Evolutionary conservation across 2,329 filamentous ascomycete genomes (phyloP).

Genomic region (Fusarium dimerum): DNA sequence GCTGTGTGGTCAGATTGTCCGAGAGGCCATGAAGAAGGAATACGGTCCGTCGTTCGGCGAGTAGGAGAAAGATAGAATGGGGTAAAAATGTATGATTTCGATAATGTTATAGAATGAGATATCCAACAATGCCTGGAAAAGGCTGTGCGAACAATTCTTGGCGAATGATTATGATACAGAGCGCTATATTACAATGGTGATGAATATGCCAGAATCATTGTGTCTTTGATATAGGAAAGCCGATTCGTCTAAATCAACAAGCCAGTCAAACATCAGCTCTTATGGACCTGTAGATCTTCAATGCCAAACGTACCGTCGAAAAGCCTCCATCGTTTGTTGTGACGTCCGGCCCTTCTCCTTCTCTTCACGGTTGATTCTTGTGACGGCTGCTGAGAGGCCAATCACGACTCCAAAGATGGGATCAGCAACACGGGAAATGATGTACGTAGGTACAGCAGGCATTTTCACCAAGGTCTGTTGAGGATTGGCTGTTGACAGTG

Average conservation of each 20-base stretch:
- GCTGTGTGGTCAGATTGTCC: slow-evolving; percentile 68
- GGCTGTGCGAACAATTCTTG: not conserved
- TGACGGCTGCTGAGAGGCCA: slow-evolving; percentile 55
- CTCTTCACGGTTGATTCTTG: slow-evolving; percentile 61
- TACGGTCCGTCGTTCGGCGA: slow-evolving; percentile 54
- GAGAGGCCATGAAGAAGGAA: slow-evolving; percentile 69
- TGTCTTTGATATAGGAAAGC: slow-evolving; percentile 25
- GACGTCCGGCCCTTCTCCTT: slow-evolving; percentile 57
- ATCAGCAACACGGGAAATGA: slow-evolving; percentile 60
- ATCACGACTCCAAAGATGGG: slow-evolving; percentile 61
- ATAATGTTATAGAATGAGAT: not conserved
- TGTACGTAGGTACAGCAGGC: slow-evolving; percentile 55
- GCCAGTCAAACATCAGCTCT: slow-evolving; percentile 5
- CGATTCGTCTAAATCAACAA: slow-evolving; percentile 30
- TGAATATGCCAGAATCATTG: slow-evolving; percentile 7
- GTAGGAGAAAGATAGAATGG: slow-evolving; percentile 15
- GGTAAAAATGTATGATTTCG: too few species aligned
- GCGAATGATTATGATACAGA: not conserved
- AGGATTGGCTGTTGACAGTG: not conserved
- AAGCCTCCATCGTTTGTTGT: slow-evolving; percentile 50
- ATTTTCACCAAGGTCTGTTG: slow-evolving; percentile 35
- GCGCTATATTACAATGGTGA: not conserved
- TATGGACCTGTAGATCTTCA: not conserved
- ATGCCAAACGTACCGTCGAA: slow-evolving; percentile 39
- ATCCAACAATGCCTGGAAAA: not conserved